A percentile compares a stretch with the other conserved stretches of the same genome.
Evolutionary conservation across 2,329 filamentous ascomycete species (phyloP).

Genomic region (Gaeumannomyces sp.): DNA sequence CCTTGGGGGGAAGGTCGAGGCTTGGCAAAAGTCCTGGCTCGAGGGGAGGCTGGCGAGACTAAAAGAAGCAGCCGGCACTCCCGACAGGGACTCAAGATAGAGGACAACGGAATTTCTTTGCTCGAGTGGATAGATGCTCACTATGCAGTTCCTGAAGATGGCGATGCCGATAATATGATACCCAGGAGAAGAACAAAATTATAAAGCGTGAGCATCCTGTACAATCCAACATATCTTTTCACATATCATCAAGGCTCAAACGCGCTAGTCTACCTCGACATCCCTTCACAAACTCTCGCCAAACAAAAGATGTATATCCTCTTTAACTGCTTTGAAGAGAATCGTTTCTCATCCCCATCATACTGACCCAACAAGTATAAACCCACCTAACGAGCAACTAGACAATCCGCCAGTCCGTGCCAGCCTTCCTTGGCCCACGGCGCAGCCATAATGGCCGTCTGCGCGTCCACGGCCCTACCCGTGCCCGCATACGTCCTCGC

Average conservation of each 20-base stretch:
- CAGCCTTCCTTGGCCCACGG: constrained; percentile 70
- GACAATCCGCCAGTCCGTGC: constrained; percentile 44
- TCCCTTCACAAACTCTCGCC: neutral
- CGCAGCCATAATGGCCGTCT: constrained; percentile 70
- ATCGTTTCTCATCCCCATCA: neutral
- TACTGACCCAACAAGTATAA: neutral
- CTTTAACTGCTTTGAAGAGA: neutral
- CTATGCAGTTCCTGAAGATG: too few relatives aligned
- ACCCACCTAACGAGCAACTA: constrained; percentile 19
- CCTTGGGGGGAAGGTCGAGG: constrained; percentile 83
- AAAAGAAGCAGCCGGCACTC: constrained; percentile 47
- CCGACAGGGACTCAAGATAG: neutral
- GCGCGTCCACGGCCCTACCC: constrained; percentile 64
- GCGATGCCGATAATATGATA: neutral
- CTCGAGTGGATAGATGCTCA: too few relatives aligned
- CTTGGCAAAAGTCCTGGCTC: constrained; percentile 71
- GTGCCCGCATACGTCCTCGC: constrained; percentile 69
- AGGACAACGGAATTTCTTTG: too few relatives aligned
- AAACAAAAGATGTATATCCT: neutral
- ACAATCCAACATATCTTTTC: neutral
- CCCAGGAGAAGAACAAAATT: neutral
- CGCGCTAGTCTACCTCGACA: neutral
- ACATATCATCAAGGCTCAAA: neutral
- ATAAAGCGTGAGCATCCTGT: neutral
- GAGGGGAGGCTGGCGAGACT: constrained; percentile 64